Base-by-base conservation (phyloP, 2,329 filamentous ascomycete genomes). In the Verticillium zaregamsianum region DNA sequence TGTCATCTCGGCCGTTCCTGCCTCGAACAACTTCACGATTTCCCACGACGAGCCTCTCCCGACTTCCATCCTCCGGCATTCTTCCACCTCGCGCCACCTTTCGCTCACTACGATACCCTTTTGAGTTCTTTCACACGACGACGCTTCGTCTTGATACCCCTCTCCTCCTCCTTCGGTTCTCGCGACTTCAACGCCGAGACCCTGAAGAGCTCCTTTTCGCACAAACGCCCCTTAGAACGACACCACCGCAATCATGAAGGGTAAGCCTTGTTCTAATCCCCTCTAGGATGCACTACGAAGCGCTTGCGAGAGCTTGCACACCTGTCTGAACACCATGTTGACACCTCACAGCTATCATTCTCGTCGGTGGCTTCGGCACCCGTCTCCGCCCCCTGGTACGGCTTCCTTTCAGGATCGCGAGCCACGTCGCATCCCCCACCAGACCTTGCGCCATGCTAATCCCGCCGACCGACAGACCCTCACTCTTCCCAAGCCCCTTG, bases 361-460 rank as follows among this genome's bases (percentile, higher is more conserved):
- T 98, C 76, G 95, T 98, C 80, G 95, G 95, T 82, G 95, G 94
- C 79, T 99, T 97, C 80, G 94, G 94, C 82, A 99, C 94, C 79
- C 93, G 94, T 80, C 90, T 99, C 73, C 91, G 94, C 76, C 94
- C 94, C 83, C 87, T 98, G 75, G 92, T 96, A 89, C 32, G 54
- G 28, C 25, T 33, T 32, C 28, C 28, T 33, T 12, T 49, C n/a
- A 20, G 23, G n/a, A 9, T 49, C n/a, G 20, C 45, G 23, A 23
- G 2, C 45, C 45, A n/a, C 8, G 37, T 20, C 37, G 20, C 45
- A 12, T 3, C 6, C n/a, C 9, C 45, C 11, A 7, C 4, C 7
- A 9, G 8, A 23, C 20, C 17, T 25, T 28, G 20, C 33, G 3
- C 6, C 35, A 59, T 64, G 59, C 61, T 66, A 54, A 65, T 63